These are phyloP conservation scores for Colletotrichum lindemuthianum DNA, from an alignment of 2,329 filamentous ascomycete species.

Conservation along the genomic window DNA sequence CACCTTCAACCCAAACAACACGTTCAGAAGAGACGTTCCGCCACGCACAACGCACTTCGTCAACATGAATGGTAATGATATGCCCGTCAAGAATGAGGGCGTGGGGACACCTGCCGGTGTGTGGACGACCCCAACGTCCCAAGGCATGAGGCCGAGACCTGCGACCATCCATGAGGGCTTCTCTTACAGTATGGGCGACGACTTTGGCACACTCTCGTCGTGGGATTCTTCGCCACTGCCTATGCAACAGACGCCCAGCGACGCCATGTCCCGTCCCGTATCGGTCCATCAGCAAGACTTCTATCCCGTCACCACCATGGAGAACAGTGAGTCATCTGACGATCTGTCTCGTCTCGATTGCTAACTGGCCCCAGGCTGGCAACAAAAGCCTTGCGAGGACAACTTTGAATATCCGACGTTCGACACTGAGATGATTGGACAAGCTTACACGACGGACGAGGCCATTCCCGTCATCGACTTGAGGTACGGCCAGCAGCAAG, in stretches of 20 bases:
- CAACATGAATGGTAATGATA: constrained; percentile 63
- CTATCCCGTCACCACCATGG: constrained; percentile 61
- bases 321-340: constrained; percentile 55
- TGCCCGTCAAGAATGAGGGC: constrained; percentile 58
- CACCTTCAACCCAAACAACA: constrained; percentile 58
- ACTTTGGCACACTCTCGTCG: constrained; percentile 61
- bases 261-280: constrained; percentile 63
- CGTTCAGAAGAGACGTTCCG: constrained; percentile 56
- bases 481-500: constrained; percentile 59
- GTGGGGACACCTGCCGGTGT: constrained; percentile 56
- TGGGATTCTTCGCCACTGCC: constrained; percentile 68
- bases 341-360: constrained; percentile 4
- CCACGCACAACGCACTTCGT: constrained; percentile 55
- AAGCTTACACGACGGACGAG: constrained; percentile 71
- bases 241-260: constrained; percentile 60
- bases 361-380: constrained; percentile 48
- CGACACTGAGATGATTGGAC: constrained; percentile 70
- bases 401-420: constrained; percentile 64
- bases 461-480: constrained; percentile 71
- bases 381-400: constrained; percentile 67
- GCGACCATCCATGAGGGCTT: constrained; percentile 71
- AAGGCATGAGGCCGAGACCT: constrained; percentile 62
- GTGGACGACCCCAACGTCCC: constrained; percentile 66
- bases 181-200: constrained; percentile 66
- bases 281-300: constrained; percentile 66